phyloP scores from a whole-genome alignment of 768 basidiomycete genomes.

The Obba rivulosa region DNA sequence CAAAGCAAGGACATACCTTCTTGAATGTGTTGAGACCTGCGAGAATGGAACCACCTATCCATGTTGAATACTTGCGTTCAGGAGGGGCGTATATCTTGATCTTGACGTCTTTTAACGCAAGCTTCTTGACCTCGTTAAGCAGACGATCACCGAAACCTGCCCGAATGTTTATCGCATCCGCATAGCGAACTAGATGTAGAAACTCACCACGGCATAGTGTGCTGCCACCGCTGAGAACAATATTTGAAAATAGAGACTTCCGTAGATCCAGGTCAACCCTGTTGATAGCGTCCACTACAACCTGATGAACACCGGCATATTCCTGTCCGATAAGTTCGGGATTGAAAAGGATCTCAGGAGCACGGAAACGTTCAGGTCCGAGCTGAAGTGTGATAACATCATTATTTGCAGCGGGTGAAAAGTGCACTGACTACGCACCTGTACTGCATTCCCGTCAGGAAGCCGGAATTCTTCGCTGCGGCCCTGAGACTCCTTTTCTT shows the following conservation, averaged over 20 bases:
- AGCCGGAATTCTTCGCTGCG: constrained; percentile 85
- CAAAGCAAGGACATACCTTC: constrained; percentile 51
- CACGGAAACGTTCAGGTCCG: constrained; percentile 91
- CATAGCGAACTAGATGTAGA: constrained; percentile 6
- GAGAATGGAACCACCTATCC: constrained; percentile 96
- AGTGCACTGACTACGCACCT: constrained; percentile 42
- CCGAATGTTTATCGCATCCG: constrained; percentile 11
- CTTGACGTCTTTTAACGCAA: constrained; percentile 93
- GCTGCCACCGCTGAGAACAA: constrained; percentile 94
- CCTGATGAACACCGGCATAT: constrained; percentile 95
- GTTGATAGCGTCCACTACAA: constrained; percentile 97
- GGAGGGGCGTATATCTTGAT: constrained; percentile 99
- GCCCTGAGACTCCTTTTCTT: constrained; percentile 84
- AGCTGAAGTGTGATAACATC: constrained; percentile 46
- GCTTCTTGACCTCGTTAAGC: constrained; percentile 93
- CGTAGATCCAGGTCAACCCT: constrained; percentile 94
- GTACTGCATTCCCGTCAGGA: constrained; percentile 92
- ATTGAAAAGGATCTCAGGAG: constrained; percentile 96
- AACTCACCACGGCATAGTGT: constrained; percentile 85
- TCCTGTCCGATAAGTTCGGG: constrained; percentile 96
- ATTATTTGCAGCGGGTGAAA: constrained; percentile 2
- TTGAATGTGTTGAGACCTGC: constrained; percentile 97
- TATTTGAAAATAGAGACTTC: constrained; percentile 92
- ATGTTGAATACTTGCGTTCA: constrained; percentile 97
- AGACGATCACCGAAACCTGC: constrained; percentile 95